phyloP scores from a whole-genome alignment of 2,329 filamentous ascomycete species.

The Lecanicillium sp. region DNA sequence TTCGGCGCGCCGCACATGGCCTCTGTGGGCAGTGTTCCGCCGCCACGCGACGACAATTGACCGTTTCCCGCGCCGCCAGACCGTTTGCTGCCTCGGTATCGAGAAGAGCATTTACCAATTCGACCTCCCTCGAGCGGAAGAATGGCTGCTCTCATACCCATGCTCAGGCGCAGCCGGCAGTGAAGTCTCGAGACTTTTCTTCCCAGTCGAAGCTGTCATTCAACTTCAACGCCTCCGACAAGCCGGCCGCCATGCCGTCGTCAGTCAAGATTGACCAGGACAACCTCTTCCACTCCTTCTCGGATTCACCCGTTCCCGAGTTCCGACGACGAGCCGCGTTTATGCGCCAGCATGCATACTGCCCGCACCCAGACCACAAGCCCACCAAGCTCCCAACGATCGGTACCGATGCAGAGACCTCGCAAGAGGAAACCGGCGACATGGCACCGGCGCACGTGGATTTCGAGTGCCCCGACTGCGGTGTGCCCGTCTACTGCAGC shows the following conservation, averaged over 20 bases:
- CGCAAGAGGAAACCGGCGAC: conserved; percentile 45
- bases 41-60: conserved; percentile 21
- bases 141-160: neutral
- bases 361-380: conserved; percentile 82
- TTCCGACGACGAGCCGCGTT: conserved; percentile 84
- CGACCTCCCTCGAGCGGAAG: no score
- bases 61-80: conserved; percentile 11
- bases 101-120: no score
- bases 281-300: conserved; percentile 90
- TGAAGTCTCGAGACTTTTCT: conserved; percentile 4
- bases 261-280: conserved; percentile 50
- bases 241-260: conserved; percentile 14
- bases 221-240: conserved; percentile 10
- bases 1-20: conserved; percentile 30
- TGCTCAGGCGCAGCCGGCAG: neutral
- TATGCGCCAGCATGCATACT: conserved; percentile 89
- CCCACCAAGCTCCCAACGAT: conserved; percentile 62
- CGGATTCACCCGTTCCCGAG: conserved; percentile 77
- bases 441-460: conserved; percentile 72
- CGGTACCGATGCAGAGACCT: conserved; percentile 54
- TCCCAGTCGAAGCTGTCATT: conserved; percentile 7
- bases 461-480: conserved; percentile 95
- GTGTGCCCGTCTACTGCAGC: conserved; percentile 86
- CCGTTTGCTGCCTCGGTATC: no score
- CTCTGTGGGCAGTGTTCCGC: conserved; percentile 33